A percentile compares a stretch with the other conserved stretches of the same genome.
Evolutionary conservation across 306 rosid genomes (phyloP).

Genomic region (Cicer yamashitae): DNA sequence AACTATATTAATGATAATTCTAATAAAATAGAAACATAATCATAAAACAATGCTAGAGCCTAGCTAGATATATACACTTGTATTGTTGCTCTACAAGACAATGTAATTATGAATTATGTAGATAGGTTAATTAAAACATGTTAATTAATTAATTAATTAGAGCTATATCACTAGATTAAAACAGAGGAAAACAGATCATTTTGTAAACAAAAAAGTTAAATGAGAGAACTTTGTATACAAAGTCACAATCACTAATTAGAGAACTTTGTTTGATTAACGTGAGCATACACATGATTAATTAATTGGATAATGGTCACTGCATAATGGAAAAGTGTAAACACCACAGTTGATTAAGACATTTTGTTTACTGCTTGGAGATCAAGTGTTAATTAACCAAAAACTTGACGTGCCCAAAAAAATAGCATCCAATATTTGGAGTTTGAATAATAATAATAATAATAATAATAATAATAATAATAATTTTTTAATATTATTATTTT

Average conservation of each 20-base stretch:
- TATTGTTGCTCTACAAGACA: conserved; percentile 51
- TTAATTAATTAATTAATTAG: conserved; percentile 44
- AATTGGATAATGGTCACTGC: conserved; percentile 6
- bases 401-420: too few relatives aligned
- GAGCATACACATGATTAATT: conserved; percentile 3
- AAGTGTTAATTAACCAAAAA: conserved; percentile 27
- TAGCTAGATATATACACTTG: conserved; percentile 42
- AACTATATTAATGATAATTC: conserved; percentile 54
- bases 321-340: conserved; percentile 54
- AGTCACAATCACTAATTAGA: neutral
- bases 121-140: conserved; percentile 41
- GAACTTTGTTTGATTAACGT: conserved; percentile 30
- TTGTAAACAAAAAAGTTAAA: conserved; percentile 37
- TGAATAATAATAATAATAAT: too few relatives aligned
- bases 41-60: conserved; percentile 45
- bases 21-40: conserved; percentile 68
- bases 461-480: too few relatives aligned
- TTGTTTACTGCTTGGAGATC: conserved; percentile 57
- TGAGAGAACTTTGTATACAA: neutral
- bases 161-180: conserved; percentile 38
- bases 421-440: too few relatives aligned
- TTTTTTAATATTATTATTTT: neutral
- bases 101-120: conserved; percentile 52
- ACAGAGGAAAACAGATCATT: conserved; percentile 34
- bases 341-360: conserved; percentile 53